phyloP scores from a whole-genome alignment of 768 basidiomycete species.

The Boletus patriciae region DNA sequence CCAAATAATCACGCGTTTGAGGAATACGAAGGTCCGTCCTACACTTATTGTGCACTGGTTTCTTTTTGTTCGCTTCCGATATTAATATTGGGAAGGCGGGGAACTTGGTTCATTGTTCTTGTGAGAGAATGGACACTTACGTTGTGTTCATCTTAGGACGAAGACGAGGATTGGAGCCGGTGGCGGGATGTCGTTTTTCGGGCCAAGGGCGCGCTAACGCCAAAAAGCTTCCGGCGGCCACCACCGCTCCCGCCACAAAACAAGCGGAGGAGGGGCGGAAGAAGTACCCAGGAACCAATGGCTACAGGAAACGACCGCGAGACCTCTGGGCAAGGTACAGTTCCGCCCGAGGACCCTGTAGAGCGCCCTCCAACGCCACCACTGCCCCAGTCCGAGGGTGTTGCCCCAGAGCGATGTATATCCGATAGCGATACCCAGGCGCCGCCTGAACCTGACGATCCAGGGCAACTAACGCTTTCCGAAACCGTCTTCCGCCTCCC shows the following conservation, averaged over 20 bases:
- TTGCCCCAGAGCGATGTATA: neutral
- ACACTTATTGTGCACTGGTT: neutral
- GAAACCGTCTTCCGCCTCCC: conserved; percentile 48
- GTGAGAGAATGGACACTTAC: conserved; percentile 2
- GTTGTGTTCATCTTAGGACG: conserved; percentile 51
- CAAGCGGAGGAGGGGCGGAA: conserved; percentile 57
- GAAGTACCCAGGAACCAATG: conserved; percentile 11
- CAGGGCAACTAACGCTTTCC: conserved; percentile 39
- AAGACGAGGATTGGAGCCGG: conserved; percentile 85
- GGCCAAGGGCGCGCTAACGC: conserved; percentile 59
- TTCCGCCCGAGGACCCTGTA: neutral
- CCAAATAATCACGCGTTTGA: conserved; percentile 69
- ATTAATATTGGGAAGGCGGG: neutral
- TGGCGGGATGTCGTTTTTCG: conserved; percentile 86
- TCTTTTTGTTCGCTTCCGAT: neutral
- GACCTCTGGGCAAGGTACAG: neutral
- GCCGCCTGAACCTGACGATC: neutral
- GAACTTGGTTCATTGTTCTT: conserved; percentile 2
- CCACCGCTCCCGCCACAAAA: conserved; percentile 60
- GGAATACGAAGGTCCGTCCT: conserved; percentile 73
- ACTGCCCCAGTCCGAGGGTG: neutral
- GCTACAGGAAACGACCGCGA: neutral
- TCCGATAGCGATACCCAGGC: neutral
- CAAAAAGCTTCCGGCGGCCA: conserved; percentile 26
- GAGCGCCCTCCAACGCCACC: neutral